Evolutionary conservation across 2,329 filamentous ascomycete genomes (phyloP).

Genomic region (Botryotinia globosa): DNA sequence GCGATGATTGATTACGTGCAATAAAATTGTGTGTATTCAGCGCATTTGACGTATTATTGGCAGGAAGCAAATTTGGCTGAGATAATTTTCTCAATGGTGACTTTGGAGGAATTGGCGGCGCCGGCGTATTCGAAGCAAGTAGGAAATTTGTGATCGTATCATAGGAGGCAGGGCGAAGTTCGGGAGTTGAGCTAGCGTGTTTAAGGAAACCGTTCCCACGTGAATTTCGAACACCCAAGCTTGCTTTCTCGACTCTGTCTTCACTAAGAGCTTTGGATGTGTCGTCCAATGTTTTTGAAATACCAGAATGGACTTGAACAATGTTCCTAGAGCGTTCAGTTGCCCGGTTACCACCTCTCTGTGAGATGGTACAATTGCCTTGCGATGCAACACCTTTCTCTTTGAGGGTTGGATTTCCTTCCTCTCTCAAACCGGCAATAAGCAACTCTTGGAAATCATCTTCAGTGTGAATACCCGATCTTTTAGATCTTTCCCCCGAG

Average conservation of each 20-base stretch:
- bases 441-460: background rate
- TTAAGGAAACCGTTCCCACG: background rate
- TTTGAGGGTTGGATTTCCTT: no score
- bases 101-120: background rate
- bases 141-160: background rate
- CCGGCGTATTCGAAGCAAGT: background rate
- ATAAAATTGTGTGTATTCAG: background rate
- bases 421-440: background rate
- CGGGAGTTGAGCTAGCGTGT: background rate
- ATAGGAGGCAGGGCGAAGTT: background rate
- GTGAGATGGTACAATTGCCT: background rate
- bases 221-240: background rate
- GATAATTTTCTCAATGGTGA: background rate
- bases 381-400: background rate
- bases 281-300: background rate
- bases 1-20: background rate
- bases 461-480: background rate
- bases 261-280: background rate
- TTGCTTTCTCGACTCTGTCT: background rate
- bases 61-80: background rate
- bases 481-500: background rate
- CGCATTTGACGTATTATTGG: background rate
- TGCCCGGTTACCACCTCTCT: background rate
- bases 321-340: background rate
- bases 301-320: background rate